Conservation (phyloP, 2,329 filamentous ascomycete genomes). For the Neonectria neomacrospora region DNA sequence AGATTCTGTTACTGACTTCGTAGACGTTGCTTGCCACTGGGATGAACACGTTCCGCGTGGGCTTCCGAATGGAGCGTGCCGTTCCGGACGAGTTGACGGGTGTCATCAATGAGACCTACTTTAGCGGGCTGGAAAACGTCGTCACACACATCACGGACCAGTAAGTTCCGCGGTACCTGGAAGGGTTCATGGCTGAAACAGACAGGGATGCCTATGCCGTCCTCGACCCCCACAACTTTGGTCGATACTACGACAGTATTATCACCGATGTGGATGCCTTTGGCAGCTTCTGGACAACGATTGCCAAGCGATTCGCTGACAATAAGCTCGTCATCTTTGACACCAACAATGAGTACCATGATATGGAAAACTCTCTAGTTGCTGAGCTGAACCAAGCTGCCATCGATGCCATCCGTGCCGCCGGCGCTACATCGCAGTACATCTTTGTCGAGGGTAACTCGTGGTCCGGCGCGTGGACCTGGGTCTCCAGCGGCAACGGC, state of each 20-base stretch:
- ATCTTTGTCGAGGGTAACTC: constrained; percentile 68
- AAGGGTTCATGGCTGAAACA: background rate
- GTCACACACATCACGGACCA: constrained; percentile 48
- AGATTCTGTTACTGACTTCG: constrained; percentile 20
- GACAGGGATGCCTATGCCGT: constrained; percentile 60
- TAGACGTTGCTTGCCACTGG: constrained; percentile 62
- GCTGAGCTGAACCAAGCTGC: constrained; percentile 72
- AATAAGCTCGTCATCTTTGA: constrained; percentile 71
- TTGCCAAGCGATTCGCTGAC: constrained; percentile 63
- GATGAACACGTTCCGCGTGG: constrained; percentile 68
- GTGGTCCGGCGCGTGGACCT: constrained; percentile 62
- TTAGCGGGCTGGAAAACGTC: constrained; percentile 50
- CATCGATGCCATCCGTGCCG: constrained; percentile 69
- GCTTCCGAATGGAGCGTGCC: constrained; percentile 67
- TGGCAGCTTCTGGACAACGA: constrained; percentile 65
- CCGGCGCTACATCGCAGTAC: constrained; percentile 66
- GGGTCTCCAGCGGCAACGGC: constrained; percentile 54
- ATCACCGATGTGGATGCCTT: constrained; percentile 66
- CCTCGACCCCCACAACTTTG: constrained; percentile 72
- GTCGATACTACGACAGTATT: constrained; percentile 62
- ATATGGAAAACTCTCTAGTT: constrained; percentile 69
- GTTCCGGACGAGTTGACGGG: constrained; percentile 57
- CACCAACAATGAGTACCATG: constrained; percentile 75
- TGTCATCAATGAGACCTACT: constrained; percentile 52
- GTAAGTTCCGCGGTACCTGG: background rate